Conservation (phyloP, 1,139 yeast species). For the Lodderomyces margitis region DNA sequence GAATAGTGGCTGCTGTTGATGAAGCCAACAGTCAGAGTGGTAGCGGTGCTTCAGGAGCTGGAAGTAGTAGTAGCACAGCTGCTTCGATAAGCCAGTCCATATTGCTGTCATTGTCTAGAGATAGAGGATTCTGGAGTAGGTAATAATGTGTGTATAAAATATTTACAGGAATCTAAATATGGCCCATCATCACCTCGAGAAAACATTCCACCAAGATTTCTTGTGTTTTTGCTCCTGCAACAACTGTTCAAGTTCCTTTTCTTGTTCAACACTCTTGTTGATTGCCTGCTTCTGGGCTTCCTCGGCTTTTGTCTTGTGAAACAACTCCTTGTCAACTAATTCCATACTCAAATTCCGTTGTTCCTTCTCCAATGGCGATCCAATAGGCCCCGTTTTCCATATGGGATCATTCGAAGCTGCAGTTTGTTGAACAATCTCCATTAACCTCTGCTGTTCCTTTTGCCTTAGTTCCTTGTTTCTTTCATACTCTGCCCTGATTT, state of each 20-base stretch:
- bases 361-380: conserved; percentile 59
- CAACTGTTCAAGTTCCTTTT: conserved; percentile 31
- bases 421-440: conserved; percentile 62
- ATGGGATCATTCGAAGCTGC: conserved; percentile 69
- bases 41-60: conserved; percentile 9
- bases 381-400: conserved; percentile 74
- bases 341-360: conserved; percentile 33
- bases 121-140: conserved; percentile 46
- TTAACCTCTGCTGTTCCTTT: conserved; percentile 63
- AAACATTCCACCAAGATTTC: conserved; percentile 30
- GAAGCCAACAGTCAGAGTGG: conserved; percentile 53
- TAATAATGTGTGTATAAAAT: conserved; percentile 2
- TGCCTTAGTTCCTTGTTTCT: conserved; percentile 60
- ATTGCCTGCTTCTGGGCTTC: conserved; percentile 42
- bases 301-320: conserved; percentile 47
- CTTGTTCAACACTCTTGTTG: conserved; percentile 32
- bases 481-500: conserved; percentile 73
- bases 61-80: conserved; percentile 1
- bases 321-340: conserved; percentile 48
- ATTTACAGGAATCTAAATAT: conserved; percentile 1
- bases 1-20: conserved; percentile 81
- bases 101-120: conserved; percentile 45
- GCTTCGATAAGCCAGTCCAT: conserved; percentile 27
- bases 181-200: conserved; percentile 9
- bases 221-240: conserved; percentile 29